phyloP scores from a whole-genome alignment of 2,329 filamentous ascomycete species.

The Conoideocrella luteorostrata region DNA sequence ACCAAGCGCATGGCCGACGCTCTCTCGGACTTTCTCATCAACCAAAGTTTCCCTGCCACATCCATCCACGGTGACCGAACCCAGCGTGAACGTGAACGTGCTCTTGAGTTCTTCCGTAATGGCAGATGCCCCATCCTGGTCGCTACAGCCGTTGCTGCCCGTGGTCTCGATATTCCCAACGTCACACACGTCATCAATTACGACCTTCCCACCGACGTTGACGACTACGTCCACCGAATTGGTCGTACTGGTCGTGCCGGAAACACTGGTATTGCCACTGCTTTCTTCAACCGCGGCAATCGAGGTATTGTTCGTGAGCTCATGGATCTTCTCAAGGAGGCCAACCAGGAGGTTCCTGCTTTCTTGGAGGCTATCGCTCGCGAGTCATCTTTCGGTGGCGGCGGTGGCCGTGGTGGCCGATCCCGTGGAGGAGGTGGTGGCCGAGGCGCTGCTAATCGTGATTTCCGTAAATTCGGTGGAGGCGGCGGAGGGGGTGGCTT shows the following conservation, averaged over 20 bases:
- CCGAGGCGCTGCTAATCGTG: slow-evolving; percentile 70
- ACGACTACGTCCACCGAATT: slow-evolving; percentile 98
- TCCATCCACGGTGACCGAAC: slow-evolving; percentile 98
- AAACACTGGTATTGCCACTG: slow-evolving; percentile 96
- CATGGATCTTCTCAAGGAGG: slow-evolving; percentile 96
- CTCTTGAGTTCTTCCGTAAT: slow-evolving; percentile 94
- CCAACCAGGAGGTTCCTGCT: slow-evolving; percentile 88
- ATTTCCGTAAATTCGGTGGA: slow-evolving; percentile 77
- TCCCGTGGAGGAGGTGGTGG: slow-evolving; percentile 51
- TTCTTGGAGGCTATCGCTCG: slow-evolving; percentile 98
- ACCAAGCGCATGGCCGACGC: slow-evolving; percentile 99
- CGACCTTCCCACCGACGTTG: slow-evolving; percentile 96
- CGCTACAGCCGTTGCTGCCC: slow-evolving; percentile 90
- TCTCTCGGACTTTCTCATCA: slow-evolving; percentile 95
- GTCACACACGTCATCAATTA: slow-evolving; percentile 99
- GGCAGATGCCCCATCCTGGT: slow-evolving; percentile 94
- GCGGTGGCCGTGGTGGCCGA: slow-evolving; percentile 55
- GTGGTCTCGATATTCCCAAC: slow-evolving; percentile 88
- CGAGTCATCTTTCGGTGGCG: slow-evolving; percentile 79
- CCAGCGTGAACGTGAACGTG: slow-evolving; percentile 97
- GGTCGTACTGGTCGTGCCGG: slow-evolving; percentile 99
- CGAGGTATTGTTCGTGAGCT: slow-evolving; percentile 95
- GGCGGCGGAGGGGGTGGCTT: slow-evolving; percentile 37
- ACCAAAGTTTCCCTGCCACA: slow-evolving; percentile 95
- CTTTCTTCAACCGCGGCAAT: slow-evolving; percentile 99